Evolutionary conservation across 306 rosid species (phyloP), one percentile per base, ranked within the genome.

Genomic region (Amphicarpaea edgeworthii): DNA sequence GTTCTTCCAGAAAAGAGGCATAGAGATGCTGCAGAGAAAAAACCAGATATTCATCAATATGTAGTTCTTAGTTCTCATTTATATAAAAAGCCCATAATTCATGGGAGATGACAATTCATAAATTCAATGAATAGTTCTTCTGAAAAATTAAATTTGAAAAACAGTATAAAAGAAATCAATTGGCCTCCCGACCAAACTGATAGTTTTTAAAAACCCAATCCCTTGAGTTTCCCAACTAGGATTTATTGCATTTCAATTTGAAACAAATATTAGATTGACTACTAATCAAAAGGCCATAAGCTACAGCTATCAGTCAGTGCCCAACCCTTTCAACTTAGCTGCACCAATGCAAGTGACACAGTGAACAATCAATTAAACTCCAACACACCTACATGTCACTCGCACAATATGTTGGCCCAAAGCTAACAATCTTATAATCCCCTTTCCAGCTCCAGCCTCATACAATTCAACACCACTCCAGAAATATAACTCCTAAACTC

Each of bases 1-100:
- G 15, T 79, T 95, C 93, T 87, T 94, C 96, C 65, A 50, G 85
- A 61, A 92, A 92, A 68, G 97, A 90, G 73, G 88, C 84, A 49
- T 92, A 92, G 51, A 92, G 99, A 74, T 83, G 82, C 99, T 95
- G 87, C 83, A 81, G 24, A 64, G 64, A 72, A 73, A 75, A 79
- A 76, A 76, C 12, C 55, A 76, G 53, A 76, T 60, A 17, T 28
- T 53, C 68, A 17, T 71, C 76, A 82, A 17, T 40, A 77, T 15
- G 21, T 58, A 28, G 42, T 45, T 54, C 81, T 65, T 12, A 20
- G 7, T 0, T 6, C 40, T 34, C 4, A 2, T 19, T 12, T 7
- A 60, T 28, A 70, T 28, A 70, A 17, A 60, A 57, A 72, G 55
- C 21, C 24, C 0, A 24, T 28, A 54, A n/a, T 3, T 12, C 7